Evolutionary conservation across 164 flowering plant genomes (phyloP).

Genomic region (Dillenia turbinata): DNA sequence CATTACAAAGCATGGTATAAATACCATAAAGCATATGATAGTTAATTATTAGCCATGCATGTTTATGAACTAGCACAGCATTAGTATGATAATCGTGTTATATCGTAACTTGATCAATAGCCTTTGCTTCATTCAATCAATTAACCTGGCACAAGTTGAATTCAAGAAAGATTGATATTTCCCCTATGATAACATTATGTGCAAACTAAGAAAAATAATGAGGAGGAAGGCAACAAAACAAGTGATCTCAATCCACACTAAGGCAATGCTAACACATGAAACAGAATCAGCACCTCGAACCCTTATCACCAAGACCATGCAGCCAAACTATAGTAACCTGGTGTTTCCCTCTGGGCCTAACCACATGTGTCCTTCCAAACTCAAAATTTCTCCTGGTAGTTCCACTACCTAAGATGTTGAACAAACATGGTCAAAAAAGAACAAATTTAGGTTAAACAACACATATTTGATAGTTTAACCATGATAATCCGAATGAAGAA

Average conservation of each 20-base stretch:
- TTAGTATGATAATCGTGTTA: too few species aligned
- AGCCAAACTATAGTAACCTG: slow-evolving; percentile 42
- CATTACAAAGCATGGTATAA: slow-evolving; percentile 13
- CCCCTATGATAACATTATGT: too few species aligned
- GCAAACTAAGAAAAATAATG: too few species aligned
- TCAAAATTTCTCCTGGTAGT: slow-evolving; percentile 21
- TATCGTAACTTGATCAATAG: too few species aligned
- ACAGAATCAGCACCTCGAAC: slow-evolving; percentile 25
- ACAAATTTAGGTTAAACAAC: background rate
- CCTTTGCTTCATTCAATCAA: too few species aligned
- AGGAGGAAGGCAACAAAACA: too few species aligned
- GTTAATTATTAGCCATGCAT: too few species aligned
- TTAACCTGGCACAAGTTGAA: too few species aligned
- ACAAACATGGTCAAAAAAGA: background rate
- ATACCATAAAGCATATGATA: background rate
- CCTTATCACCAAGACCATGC: slow-evolving; percentile 42
- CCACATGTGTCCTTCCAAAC: slow-evolving; percentile 38
- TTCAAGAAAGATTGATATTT: too few species aligned
- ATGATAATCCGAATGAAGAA: background rate
- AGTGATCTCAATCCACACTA: too few species aligned
- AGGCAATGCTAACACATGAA: too few species aligned
- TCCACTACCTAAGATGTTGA: slow-evolving; percentile 20
- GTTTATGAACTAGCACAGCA: too few species aligned
- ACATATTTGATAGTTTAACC: background rate
- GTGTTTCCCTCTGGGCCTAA: slow-evolving; percentile 38